Evolutionary conservation across 768 basidiomycete genomes (phyloP).

Genomic region (Serendipita indica): DNA sequence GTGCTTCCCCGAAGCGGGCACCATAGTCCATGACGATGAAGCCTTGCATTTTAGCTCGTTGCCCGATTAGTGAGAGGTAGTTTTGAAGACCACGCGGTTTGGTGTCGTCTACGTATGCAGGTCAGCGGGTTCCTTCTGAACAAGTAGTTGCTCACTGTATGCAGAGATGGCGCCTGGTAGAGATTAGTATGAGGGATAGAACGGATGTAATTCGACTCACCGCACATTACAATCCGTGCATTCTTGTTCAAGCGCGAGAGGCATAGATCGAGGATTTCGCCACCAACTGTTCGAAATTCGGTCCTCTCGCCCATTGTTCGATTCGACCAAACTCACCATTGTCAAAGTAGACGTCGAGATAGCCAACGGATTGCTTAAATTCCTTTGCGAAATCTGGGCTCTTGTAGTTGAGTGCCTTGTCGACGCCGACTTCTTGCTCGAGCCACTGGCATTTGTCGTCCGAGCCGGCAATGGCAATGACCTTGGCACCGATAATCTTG

Average conservation of each 20-base stretch:
- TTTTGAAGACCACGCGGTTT: conserved; percentile 51
- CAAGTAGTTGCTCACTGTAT: conserved; percentile 42
- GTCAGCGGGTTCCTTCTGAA: neutral
- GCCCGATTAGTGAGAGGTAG: conserved; percentile 55
- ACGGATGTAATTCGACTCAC: conserved; percentile 30
- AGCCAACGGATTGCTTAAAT: conserved; percentile 55
- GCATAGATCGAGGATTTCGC: conserved; percentile 68
- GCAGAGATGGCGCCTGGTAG: conserved; percentile 62
- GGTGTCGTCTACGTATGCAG: conserved; percentile 30
- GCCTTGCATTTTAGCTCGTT: conserved; percentile 68
- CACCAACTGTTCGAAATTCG: conserved; percentile 24
- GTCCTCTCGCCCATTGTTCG: neutral
- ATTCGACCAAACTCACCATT: conserved; percentile 36
- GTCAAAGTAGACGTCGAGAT: conserved; percentile 75
- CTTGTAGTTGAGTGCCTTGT: conserved; percentile 81
- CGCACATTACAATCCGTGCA: conserved; percentile 70
- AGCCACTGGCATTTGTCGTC: conserved; percentile 77
- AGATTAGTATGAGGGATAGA: neutral
- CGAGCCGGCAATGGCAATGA: conserved; percentile 78
- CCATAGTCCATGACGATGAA: conserved; percentile 80
- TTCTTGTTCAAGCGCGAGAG: conserved; percentile 58
- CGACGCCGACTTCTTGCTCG: conserved; percentile 67
- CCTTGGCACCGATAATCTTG: conserved; percentile 61
- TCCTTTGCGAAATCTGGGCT: conserved; percentile 51
- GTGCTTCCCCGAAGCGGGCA: conserved; percentile 41